Conservation (phyloP, 768 basidiomycete genomes). For the Tylopilus rubrobrunneus region DNA sequence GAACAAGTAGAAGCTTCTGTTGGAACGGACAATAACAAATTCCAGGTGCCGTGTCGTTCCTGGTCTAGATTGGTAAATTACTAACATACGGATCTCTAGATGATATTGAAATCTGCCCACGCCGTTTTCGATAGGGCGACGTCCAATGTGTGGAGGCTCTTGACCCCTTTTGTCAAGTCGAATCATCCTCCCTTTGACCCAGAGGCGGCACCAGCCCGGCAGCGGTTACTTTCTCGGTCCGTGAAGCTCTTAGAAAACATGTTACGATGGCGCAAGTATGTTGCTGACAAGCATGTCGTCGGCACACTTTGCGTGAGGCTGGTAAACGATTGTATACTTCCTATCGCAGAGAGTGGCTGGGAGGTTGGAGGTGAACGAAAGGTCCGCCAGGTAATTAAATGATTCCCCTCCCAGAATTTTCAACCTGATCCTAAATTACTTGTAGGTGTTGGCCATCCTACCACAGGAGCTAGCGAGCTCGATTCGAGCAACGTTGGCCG, state of each 20-base stretch:
- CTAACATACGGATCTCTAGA: slow-evolving; percentile 35
- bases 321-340: slow-evolving; percentile 56
- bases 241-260: slow-evolving; percentile 74
- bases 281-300: slow-evolving; percentile 56
- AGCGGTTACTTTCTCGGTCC: slow-evolving; percentile 61
- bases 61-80: not conserved
- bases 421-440: slow-evolving; percentile 4
- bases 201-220: slow-evolving; percentile 65
- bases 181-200: slow-evolving; percentile 64
- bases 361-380: slow-evolving; percentile 78
- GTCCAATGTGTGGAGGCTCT: slow-evolving; percentile 43
- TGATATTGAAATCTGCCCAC: slow-evolving; percentile 52
- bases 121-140: slow-evolving; percentile 53
- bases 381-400: slow-evolving; percentile 49
- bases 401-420: not conserved
- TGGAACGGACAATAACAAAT: slow-evolving; percentile 57
- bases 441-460: slow-evolving; percentile 22
- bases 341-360: slow-evolving; percentile 75
- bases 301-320: slow-evolving; percentile 52
- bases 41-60: slow-evolving; percentile 44
- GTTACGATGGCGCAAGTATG: slow-evolving; percentile 71
- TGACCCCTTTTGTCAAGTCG: slow-evolving; percentile 47
- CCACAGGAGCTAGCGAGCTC: slow-evolving; percentile 26
- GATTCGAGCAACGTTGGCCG: slow-evolving; percentile 12
- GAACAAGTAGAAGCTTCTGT: slow-evolving; percentile 81